Base-by-base conservation (phyloP, 495 filamentous ascomycete genomes). In the Glonium stellatum region DNA sequence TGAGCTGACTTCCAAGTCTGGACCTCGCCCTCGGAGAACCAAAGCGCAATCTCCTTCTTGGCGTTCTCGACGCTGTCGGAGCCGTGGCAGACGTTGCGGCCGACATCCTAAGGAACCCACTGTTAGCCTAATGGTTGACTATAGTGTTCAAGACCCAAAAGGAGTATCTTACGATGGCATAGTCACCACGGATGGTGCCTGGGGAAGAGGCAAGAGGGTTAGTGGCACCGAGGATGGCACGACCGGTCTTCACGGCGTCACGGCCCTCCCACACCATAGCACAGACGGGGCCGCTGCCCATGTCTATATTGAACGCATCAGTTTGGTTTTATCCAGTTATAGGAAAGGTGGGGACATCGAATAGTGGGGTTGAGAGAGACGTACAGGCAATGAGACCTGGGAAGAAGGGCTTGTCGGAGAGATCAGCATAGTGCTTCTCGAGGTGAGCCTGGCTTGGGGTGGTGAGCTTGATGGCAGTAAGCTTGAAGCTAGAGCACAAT, bases 221-320 rank as follows among this genome's bases (percentile, higher is more conserved):
- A 79, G 93, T 98, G 78, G 92, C 92, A 78, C 93, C 93, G 72
- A 98, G 88, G 76, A 98, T 82, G 75, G 78, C 83, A 74, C 93
- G 93, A 75, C 93, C 93, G 69, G 90, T 96, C 86, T 98, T 98
- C 82, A 96, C 91, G 73, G 83, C 93, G 68, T 97, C 91, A 79
- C 85, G 86, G 68, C 93, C 93, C 77, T 97, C 90, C 93, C 93
- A 98, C 75, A 98, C 86, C 92, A 97, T 98, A 76, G 93, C 93
- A 81, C 81, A 85, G 80, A 98, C 91, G 69, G 93, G 93, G 73
- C 93, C 93, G 79, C 84, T 88, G 77, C 87, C 82, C 93, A 98
- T 98, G 82, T 97, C 91, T 96, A 64, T 64, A 15, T 15, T 53
- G 19, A 15, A 4, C 37, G 47, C 25, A 46, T 60, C 47, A 59